Evolutionary conservation across 768 basidiomycete species (phyloP), one percentile per base, ranked within the genome.

Genomic region (Hericium erinaceus): DNA sequence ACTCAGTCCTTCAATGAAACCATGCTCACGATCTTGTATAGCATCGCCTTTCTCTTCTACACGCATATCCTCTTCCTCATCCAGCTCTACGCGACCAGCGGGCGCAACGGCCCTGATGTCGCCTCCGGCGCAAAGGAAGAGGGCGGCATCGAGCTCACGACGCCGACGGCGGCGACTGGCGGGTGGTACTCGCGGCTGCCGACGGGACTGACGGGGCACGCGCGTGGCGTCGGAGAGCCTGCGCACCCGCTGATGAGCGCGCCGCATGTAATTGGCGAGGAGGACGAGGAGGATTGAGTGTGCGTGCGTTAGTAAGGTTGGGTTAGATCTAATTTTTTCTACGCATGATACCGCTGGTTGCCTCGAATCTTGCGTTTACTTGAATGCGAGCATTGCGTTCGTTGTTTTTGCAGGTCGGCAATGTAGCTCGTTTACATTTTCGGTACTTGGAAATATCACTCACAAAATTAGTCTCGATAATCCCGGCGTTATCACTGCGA

Each of bases 21-120:
- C n/a, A n/a, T n/a, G n/a, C n/a, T n/a, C n/a, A n/a, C n/a, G n/a
- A 64, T 9, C 46, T 8, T n/a, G n/a, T 39, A n/a, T 59, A 87
- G 86, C 65, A 75, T 87, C 49, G 82, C 89, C 0, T 94, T 95
- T 75, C 59, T 89, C 40, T 65, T 94, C 26, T 94, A 95, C 70
- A 75, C 85, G 6, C 78, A 88, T 64, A 82, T 87, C 52, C 74
- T 86, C 24, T 77, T 80, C 65, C 78, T 95, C 53, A 76, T 92
- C 63, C 78, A 85, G 61, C 73, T 92, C 1, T 92, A 87, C 67
- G 63, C 77, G 6, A 82, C 78, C 0, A 81, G 80, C 15, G 85
- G 86, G 2, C 78, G 77, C 28, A 84, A 87, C 59, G 80, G 80
- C 2, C 52, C 71, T 4, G 59, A 67, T n/a, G 55, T 61, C 4